phyloP scores from a whole-genome alignment of 148 eudicot genomes.

The Vaccinium macrocarpon region DNA sequence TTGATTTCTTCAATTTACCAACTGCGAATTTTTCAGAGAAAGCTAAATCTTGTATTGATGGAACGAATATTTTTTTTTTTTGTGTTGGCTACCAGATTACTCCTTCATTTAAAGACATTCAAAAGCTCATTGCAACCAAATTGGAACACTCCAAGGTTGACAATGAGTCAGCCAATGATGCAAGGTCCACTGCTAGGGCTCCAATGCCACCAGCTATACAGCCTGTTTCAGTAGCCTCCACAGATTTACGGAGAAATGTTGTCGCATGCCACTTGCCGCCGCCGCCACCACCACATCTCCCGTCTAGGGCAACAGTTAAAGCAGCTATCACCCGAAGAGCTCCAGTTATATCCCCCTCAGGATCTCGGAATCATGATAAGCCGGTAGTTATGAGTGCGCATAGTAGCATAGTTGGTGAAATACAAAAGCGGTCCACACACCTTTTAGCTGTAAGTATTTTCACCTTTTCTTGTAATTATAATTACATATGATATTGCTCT shows the following conservation, averaged over 20 bases:
- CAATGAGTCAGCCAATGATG: conserved; percentile 8
- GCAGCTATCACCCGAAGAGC: conserved; percentile 7
- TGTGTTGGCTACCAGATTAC: neutral
- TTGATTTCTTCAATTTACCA: neutral
- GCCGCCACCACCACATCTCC: conserved; percentile 22
- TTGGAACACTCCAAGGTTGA: conserved; percentile 12
- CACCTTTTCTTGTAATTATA: neutral
- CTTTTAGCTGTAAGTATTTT: conserved; percentile 26
- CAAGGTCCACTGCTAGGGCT: neutral
- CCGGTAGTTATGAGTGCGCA: conserved; percentile 21
- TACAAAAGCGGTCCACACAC: conserved; percentile 25
- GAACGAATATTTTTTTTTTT: neutral
- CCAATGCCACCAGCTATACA: neutral
- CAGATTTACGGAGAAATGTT: conserved; percentile 11
- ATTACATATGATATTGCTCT: neutral
- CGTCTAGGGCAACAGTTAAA: conserved; percentile 6
- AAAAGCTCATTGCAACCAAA: conserved; percentile 25
- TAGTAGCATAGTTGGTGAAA: conserved; percentile 26
- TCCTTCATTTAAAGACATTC: conserved; percentile 24
- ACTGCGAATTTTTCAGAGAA: neutral
- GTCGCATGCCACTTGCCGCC: conserved; percentile 11
- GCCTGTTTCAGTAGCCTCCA: neutral
- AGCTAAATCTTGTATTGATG: neutral
- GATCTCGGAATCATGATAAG: conserved; percentile 12
- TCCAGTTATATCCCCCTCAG: conserved; percentile 10